Base-by-base conservation (phyloP, 371 early-diverging fungal genomes). In the Saksenaea vasiformis region DNA sequence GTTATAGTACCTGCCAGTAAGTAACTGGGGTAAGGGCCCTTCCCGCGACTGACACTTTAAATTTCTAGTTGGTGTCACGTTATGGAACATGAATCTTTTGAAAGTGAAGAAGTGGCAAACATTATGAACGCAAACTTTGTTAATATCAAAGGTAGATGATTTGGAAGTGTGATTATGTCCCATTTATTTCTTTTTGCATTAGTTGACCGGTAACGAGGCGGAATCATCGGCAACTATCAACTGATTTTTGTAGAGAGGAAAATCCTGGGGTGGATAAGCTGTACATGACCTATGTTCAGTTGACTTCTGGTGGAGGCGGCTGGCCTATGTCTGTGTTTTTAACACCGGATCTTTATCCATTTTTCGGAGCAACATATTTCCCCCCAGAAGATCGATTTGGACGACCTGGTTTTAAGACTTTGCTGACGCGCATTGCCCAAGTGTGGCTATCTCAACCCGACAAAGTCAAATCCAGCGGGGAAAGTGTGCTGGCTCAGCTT, bases 1-100 rank as follows among this genome's bases (percentile, higher is more conserved):
- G 90, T 5, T 90, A 90, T 62, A 81, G 84, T 39, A 88, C 88
- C 17, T 90, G 90, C 65, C 90, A 88, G 82, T 83, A 77, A 68
- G 72, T 70, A 56, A 55, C 5, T 55, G 14, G 0, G 13, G 38
- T n/a, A 13, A 5, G 51, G n/a, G 13, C 3, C 56, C 5, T 28
- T 31, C 10, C 26, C 17, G 22, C 19, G 17, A 41, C 2, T 43
- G 28, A 43, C 54, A 34, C 4, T 27, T 17, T 5, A 47, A 17
- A 36, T 9, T 14, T 17, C n/a, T 59, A 82, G 82, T 59, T 88
- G 90, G 90, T 90, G 88, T 62, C 87, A 87, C 76, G 90, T 88
- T 15, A 88, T 88, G 90, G 84, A 85, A 39, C 80, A 85, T 58
- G 89, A 88, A 66, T 85, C 85, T 2, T 90, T 90, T 61, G 85